phyloP scores from a whole-genome alignment of 805 yeast genomes.

The Yarrowia porcina region DNA sequence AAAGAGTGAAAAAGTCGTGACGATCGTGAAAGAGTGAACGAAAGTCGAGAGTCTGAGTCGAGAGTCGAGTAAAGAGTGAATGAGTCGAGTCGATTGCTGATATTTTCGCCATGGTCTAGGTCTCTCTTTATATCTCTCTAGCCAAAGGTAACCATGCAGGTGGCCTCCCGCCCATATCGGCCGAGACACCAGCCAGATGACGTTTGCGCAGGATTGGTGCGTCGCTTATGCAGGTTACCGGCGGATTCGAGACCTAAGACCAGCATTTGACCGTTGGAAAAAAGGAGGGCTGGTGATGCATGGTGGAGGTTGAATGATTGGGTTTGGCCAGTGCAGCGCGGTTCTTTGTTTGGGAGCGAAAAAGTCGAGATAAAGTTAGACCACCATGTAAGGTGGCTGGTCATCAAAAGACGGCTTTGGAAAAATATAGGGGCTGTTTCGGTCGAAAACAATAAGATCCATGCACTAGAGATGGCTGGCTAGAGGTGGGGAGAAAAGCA shows the following conservation, averaged over 20 bases:
- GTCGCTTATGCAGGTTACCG: background rate
- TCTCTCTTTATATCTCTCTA: background rate
- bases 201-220: background rate
- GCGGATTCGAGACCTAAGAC: background rate
- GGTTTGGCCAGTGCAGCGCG: background rate
- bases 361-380: background rate
- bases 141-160: background rate
- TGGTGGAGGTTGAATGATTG: background rate
- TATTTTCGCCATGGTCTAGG: no score
- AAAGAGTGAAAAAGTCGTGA: slow-evolving; percentile 11
- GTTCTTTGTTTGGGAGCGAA: background rate
- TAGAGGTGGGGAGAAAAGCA: background rate
- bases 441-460: background rate
- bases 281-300: background rate
- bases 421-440: background rate
- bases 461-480: slow-evolving; percentile 12
- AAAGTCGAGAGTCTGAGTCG: background rate
- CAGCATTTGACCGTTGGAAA: slow-evolving; percentile 1
- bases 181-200: background rate
- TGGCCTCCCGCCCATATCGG: background rate
- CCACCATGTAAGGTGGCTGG: background rate
- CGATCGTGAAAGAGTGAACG: slow-evolving; percentile 16
- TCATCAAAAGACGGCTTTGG: background rate
- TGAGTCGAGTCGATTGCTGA: no score
- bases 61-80: no score